phyloP scores from a whole-genome alignment of 495 filamentous ascomycete genomes.

The Diplogelasinospora grovesii region DNA sequence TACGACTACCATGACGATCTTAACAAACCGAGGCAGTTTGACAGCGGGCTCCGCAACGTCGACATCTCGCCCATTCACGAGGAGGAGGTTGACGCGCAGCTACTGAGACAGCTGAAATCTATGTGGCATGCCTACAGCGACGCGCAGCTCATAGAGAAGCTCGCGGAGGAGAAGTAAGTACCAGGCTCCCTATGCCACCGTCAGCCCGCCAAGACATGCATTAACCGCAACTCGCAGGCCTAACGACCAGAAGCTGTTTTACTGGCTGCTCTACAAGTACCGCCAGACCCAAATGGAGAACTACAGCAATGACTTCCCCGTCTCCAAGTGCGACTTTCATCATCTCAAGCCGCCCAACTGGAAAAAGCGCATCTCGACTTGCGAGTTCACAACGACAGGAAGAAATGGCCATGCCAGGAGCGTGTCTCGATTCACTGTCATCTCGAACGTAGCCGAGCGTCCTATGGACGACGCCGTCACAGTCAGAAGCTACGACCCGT shows the following conservation, averaged over 20 bases:
- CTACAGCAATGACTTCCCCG: conserved; percentile 63
- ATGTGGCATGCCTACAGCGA: conserved; percentile 80
- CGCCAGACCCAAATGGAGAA: conserved; percentile 77
- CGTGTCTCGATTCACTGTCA: conserved; percentile 64
- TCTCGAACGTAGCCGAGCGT: conserved; percentile 51
- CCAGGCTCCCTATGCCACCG: no score
- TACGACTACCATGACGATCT: conserved; percentile 63
- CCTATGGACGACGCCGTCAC: conserved; percentile 28
- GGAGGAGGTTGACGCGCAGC: conserved; percentile 65
- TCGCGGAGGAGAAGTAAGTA: conserved; percentile 64
- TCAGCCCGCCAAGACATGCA: background rate
- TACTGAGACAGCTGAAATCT: conserved; percentile 76
- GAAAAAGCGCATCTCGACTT: conserved; percentile 43
- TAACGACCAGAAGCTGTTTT: conserved; percentile 89
- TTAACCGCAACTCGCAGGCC: conserved; percentile 44
- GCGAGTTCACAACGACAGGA: conserved; percentile 38
- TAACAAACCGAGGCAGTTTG: conserved; percentile 21
- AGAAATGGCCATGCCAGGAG: conserved; percentile 43
- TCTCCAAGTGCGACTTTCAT: conserved; percentile 84
- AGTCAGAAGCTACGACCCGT: conserved; percentile 71
- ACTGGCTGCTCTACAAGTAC: conserved; percentile 73
- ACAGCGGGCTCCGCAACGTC: conserved; percentile 17
- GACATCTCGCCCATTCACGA: conserved; percentile 26
- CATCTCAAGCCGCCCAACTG: conserved; percentile 55
- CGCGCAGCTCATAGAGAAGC: conserved; percentile 56